Base-by-base conservation (phyloP, 2,329 filamentous ascomycete genomes). In the Colletotrichum sublineola region DNA sequence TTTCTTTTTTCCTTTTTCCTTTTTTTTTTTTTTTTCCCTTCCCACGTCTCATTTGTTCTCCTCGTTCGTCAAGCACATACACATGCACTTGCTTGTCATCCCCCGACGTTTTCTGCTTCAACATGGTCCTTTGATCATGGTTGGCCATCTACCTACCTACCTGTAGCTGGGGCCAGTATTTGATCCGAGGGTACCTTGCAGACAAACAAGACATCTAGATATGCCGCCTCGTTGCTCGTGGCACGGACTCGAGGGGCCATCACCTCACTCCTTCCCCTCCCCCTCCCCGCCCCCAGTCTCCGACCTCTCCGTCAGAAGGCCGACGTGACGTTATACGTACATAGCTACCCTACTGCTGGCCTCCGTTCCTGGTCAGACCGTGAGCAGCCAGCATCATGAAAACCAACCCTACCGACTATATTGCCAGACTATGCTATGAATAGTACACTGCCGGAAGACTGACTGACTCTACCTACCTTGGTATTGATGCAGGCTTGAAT, bases 361-460 rank as follows among this genome's bases (percentile, higher is more conserved):
- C 52, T 68, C 4, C 63, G 50, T 29, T 15, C 14, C 20, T 56
- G 55, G 20, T 42, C 46, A 61, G 14, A 33, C 55, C 67, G 33
- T 55, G 36, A 40, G 56, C 46, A n/a, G 56, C 24, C 46, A n/a
- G 56, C 24, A 71, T 67, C 68, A 56, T 56, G 36, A 57, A 24
- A 48, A 33, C 46, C 55, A 29, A 63, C 48, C 56, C 63, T 57
- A 42, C 58, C 18, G 29, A 55, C 42, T 48, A 52, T 56, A 36
- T 38, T 60, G 40, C 55, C 29, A 48, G 29, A 18, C 33, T 38
- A 42, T 53, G 42, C 42, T 29, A 11, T 44, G 50, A 50, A 15
- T 14, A 15, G 36, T 40, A 46, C 48, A n/a, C 58, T 46, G 31
- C 20, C 24, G 9, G 18, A 46, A 9, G 42, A 20, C 42, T 24